Percentiles rank a stretch among this genome's conserved stretches.
Conservation (phyloP, 2,329 filamentous ascomycete genomes). For the Hymenoscyphus fructigenus region DNA sequence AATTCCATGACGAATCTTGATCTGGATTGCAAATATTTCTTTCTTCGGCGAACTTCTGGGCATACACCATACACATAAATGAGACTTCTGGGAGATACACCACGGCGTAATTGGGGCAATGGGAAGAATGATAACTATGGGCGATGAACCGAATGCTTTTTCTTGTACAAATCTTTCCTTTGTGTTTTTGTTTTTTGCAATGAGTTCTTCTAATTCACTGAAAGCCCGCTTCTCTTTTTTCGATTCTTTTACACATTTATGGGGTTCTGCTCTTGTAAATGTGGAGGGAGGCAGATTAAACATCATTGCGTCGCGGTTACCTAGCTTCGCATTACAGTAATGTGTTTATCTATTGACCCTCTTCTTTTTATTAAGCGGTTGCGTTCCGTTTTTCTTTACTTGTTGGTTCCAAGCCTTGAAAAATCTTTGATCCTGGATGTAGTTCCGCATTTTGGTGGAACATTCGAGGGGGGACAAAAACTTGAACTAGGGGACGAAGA, state of each 20-base stretch:
- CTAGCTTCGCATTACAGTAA: neutral
- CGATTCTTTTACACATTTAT: conserved; percentile 14
- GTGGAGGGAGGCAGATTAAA: neutral
- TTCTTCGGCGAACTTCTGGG: conserved; percentile 11
- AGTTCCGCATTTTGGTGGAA: conserved; percentile 12
- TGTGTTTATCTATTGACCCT: conserved; percentile 3
- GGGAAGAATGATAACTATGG: conserved; percentile 19
- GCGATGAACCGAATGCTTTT: conserved; percentile 21
- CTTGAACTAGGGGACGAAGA: neutral
- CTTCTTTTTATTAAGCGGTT: neutral
- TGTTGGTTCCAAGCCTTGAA: neutral
- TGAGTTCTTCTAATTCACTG: conserved; percentile 8
- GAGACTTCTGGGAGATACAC: conserved; percentile 1
- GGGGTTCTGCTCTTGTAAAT: neutral
- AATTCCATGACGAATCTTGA: conserved; percentile 13
- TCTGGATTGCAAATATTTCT: conserved; percentile 10
- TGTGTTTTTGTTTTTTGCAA: conserved; percentile 9
- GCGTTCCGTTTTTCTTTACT: neutral
- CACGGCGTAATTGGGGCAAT: conserved; percentile 11
- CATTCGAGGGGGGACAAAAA: neutral
- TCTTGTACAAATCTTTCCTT: conserved; percentile 21
- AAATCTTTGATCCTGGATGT: conserved; percentile 6
- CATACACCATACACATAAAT: conserved; percentile 9
- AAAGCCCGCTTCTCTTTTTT: neutral
- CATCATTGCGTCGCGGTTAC: neutral